These are phyloP conservation scores for Avena eriantha DNA, from an alignment of 176 grass and related monocot genomes.

Conservation along the genomic window DNA sequence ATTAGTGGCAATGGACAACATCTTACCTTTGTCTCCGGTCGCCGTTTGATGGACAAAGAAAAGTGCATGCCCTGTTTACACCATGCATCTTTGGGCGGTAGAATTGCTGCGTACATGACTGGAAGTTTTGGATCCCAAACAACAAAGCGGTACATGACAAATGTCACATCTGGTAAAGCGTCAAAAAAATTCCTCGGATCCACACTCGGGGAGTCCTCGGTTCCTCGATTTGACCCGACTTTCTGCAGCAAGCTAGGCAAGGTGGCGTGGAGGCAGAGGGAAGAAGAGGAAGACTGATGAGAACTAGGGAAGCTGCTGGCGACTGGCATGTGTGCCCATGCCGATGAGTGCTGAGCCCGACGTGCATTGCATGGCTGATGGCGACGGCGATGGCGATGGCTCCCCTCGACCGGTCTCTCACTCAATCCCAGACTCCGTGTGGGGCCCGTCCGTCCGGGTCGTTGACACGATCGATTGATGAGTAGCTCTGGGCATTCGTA, in stretches of 20 bases:
- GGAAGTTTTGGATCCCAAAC: not conserved
- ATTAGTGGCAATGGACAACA: not conserved
- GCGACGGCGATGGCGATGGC: not conserved
- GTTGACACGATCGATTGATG: constrained; percentile 18
- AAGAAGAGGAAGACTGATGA: not conserved
- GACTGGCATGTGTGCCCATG: not conserved
- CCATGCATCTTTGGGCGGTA: not conserved
- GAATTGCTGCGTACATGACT: not conserved
- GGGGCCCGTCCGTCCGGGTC: constrained; percentile 1
- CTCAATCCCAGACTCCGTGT: constrained; percentile 42
- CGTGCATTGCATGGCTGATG: not conserved
- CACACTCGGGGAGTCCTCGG: constrained; percentile 1
- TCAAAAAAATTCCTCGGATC: constrained; percentile 24
- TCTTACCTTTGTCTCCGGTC: not conserved
- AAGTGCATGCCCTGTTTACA: constrained; percentile 1
- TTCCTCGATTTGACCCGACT: constrained; percentile 43
- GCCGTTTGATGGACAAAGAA: not conserved
- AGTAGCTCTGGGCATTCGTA: not conserved
- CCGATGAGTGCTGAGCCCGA: constrained; percentile 11
- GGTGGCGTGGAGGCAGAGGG: constrained; percentile 18
- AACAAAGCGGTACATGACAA: constrained; percentile 13
- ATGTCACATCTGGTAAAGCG: constrained; percentile 19
- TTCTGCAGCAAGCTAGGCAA: not conserved
- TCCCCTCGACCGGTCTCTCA: not conserved
- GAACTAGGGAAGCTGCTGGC: constrained; percentile 20